Conservation (phyloP, 2,329 filamentous ascomycete species). For the Neurospora sp. region DNA sequence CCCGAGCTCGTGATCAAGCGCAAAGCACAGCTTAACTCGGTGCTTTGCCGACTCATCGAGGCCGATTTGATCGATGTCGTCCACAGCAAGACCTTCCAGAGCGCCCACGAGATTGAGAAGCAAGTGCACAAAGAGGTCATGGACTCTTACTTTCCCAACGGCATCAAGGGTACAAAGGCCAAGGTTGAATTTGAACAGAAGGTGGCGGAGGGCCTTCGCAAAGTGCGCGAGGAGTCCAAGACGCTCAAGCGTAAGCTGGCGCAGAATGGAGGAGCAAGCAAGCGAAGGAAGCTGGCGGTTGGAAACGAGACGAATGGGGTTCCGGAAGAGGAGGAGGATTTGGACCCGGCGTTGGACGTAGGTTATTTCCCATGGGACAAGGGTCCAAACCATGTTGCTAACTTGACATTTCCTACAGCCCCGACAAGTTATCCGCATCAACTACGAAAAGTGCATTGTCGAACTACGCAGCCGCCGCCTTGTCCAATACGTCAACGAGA, state of each 20-base stretch:
- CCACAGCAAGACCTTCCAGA: constrained; percentile 44
- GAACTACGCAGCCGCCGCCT: constrained; percentile 73
- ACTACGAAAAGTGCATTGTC: constrained; percentile 76
- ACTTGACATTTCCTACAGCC: constrained; percentile 36
- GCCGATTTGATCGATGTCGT: constrained; percentile 61
- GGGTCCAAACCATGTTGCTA: neutral
- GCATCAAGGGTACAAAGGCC: constrained; percentile 54
- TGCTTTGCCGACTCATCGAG: constrained; percentile 47
- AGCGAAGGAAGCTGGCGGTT: constrained; percentile 48
- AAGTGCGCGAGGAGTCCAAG: constrained; percentile 43
- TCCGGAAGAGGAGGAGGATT: constrained; percentile 31
- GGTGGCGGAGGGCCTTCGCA: constrained; percentile 42
- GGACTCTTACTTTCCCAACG: constrained; percentile 40
- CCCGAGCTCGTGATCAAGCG: constrained; percentile 30
- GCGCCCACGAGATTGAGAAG: constrained; percentile 48
- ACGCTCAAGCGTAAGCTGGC: constrained; percentile 43
- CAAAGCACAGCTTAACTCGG: constrained; percentile 38
- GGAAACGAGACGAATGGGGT: constrained; percentile 26
- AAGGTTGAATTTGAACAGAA: constrained; percentile 52
- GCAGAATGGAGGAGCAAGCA: constrained; percentile 31
- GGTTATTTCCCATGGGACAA: constrained; percentile 25
- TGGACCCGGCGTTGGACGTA: constrained; percentile 39
- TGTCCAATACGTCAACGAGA: constrained; percentile 59
- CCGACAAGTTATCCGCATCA: constrained; percentile 66
- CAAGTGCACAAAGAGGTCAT: constrained; percentile 56